Conservation (phyloP, 2,329 filamentous ascomycete genomes). For the Penicillium brevicompactum region DNA sequence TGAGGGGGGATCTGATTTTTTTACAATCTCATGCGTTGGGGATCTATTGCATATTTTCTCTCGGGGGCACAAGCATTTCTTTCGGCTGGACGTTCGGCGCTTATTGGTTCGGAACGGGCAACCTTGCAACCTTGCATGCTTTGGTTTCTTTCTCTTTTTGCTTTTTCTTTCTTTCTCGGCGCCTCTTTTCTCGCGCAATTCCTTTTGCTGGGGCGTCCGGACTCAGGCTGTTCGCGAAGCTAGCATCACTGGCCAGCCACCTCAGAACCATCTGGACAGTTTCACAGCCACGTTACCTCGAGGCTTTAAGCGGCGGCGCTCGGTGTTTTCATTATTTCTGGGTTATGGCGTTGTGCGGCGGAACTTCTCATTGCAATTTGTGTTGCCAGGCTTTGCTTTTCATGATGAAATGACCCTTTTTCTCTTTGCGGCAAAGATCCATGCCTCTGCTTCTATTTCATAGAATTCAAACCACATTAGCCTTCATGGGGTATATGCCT, state of each 20-base stretch:
- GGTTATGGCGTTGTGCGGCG: conserved; percentile 24
- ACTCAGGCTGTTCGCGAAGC: neutral
- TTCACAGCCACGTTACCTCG: conserved; percentile 12
- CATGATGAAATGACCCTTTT: conserved; percentile 33
- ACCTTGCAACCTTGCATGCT: neutral
- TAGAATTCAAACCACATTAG: conserved; percentile 1
- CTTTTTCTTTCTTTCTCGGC: conserved; percentile 6
- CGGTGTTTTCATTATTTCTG: conserved; percentile 29
- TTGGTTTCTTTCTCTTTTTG: neutral
- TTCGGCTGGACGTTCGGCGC: conserved; percentile 16
- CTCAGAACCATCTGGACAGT: neutral
- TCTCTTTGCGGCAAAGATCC: neutral
- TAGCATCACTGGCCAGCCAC: neutral
- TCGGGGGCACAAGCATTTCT: conserved; percentile 25
- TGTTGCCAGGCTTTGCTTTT: conserved; percentile 15
- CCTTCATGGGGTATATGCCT: neutral
- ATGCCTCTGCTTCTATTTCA: conserved; percentile 1
- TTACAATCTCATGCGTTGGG: conserved; percentile 27
- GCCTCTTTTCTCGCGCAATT: neutral
- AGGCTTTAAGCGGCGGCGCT: conserved; percentile 35
- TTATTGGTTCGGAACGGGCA: neutral
- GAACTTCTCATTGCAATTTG: conserved; percentile 15
- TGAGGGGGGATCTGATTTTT: conserved; percentile 18
- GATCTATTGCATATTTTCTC: conserved; percentile 33
- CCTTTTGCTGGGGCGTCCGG: too few species aligned